Percentiles rank a stretch among this genome's conserved stretches.
Evolutionary conservation across 331 rosid species (phyloP).

Genomic region (Arachis monticola): DNA sequence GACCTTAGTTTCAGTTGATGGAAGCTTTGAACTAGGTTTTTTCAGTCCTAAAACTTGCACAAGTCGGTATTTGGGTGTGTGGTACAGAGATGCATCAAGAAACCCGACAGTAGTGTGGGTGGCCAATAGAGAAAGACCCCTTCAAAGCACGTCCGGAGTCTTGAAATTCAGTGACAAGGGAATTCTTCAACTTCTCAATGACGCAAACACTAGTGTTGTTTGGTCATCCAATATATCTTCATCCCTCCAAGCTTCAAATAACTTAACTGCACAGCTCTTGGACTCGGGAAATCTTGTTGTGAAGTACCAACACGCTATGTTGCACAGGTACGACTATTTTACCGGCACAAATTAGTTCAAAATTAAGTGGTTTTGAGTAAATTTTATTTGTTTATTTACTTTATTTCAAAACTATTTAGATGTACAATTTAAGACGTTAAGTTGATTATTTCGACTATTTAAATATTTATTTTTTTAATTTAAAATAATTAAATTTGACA

Average conservation of each 20-base stretch:
- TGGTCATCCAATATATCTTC: conserved; percentile 2
- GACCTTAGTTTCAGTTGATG: conserved; percentile 18
- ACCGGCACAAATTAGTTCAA: too few species aligned
- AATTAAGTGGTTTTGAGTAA: not conserved
- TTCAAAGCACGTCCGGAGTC: not conserved
- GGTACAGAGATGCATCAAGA: conserved; percentile 9
- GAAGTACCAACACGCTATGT: not conserved
- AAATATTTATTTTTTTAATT: too few species aligned
- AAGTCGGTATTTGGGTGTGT: conserved; percentile 28
- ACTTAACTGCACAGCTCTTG: conserved; percentile 4
- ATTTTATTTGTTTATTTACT: too few species aligned
- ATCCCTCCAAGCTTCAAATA: not conserved
- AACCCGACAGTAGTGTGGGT: conserved; percentile 31
- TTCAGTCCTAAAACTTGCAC: conserved; percentile 21
- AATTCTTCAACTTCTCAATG: conserved; percentile 5
- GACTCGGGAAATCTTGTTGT: conserved; percentile 29
- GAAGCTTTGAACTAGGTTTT: conserved; percentile 22
- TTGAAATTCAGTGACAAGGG: conserved; percentile 3
- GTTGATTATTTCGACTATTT: too few species aligned
- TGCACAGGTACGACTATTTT: too few species aligned
- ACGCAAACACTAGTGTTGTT: not conserved
- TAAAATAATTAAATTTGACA: too few species aligned
- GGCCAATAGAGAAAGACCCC: conserved; percentile 25
- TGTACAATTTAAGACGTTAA: too few species aligned
- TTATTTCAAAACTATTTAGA: too few species aligned